Percentiles rank a stretch among this genome's conserved stretches.
Conservation (phyloP, 768 basidiomycete species). For the Pisolithus albus region DNA sequence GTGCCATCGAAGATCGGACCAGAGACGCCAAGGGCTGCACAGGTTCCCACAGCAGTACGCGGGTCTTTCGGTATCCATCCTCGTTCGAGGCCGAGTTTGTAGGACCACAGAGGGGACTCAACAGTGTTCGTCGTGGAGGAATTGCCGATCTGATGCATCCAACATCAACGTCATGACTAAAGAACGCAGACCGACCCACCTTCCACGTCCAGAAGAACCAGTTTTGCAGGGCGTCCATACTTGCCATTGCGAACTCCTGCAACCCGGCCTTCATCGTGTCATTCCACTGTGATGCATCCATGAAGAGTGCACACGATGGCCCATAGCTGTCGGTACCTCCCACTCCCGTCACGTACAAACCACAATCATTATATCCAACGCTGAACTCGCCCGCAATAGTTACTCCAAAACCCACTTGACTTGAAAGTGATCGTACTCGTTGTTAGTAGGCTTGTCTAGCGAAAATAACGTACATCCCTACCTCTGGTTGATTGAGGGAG, state of each 20-base stretch:
- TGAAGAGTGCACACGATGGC: conserved; percentile 36
- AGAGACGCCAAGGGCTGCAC: conserved; percentile 44
- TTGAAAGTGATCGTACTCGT: conserved; percentile 11
- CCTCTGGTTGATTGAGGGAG: conserved; percentile 41
- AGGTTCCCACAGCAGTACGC: conserved; percentile 56
- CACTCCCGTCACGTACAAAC: conserved; percentile 39
- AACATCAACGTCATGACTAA: not conserved
- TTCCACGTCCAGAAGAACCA: conserved; percentile 83
- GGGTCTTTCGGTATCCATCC: conserved; percentile 81
- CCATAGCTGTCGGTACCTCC: conserved; percentile 21
- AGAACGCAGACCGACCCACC: conserved; percentile 23
- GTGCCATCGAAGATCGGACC: conserved; percentile 42
- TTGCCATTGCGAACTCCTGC: conserved; percentile 42
- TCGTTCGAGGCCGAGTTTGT: conserved; percentile 58
- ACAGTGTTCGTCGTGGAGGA: conserved; percentile 44
- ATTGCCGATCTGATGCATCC: conserved; percentile 44
- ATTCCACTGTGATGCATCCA: conserved; percentile 48
- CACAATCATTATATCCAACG: conserved; percentile 60
- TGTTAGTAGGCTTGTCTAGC: not conserved
- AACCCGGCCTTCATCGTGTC: conserved; percentile 46
- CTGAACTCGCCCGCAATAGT: conserved; percentile 75
- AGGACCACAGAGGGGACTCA: conserved; percentile 60
- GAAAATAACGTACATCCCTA: conserved; percentile 15
- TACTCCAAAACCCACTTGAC: conserved; percentile 56
- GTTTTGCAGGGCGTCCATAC: conserved; percentile 63